Base-by-base conservation (phyloP, 2,329 filamentous ascomycete species). In the Trichoderma sp. region DNA sequence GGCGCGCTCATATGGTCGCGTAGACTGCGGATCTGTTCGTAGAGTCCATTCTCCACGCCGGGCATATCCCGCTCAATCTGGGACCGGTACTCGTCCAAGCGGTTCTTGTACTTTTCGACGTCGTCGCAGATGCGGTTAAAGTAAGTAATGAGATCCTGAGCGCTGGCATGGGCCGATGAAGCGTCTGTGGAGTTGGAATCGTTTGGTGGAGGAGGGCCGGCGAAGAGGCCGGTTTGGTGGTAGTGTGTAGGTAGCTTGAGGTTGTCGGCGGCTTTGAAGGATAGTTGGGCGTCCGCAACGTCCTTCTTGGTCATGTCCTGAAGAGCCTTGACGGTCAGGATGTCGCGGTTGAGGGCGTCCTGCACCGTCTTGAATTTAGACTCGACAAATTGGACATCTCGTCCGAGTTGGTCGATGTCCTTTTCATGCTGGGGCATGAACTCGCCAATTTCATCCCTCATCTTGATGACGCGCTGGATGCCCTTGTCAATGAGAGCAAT, bases 401-500 rank as follows among this genome's bases (percentile, higher is more conserved):
- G 79, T 78, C 87, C 81, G 71, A 89, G 84, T 80, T 89, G 83
- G 62, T 87, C 82, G 41, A 87, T 85, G 64, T 87, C 85, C 63
- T 81, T 84, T 74, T 86, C 88, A 78, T 91, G 89, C 18, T 88
- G 87, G 2, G 89, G 88, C 84, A 91, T 87, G 81, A 91, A 92
- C 21, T 91, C 90, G 77, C 94, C 92, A 75, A 96, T 92, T 79
- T 97, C 91, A 79, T 93, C 91, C 81, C 94, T 93, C 83, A 93
- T 92, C 75, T 89, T 89, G 80, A 97, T 95, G 82, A 97, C 95
- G 72, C 89, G 89, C 80, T 94, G 91, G 79, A 99, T 96, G 78
- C 93, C 91, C 75, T 90, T 90, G 84, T 99, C 96, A 77, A 97
- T 91, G 11, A 88, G 85, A 77, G 94, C 91, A 77, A 99, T 93